Evolutionary conservation across 2,329 filamentous ascomycete genomes (phyloP), one percentile per base, ranked within the genome.

Genomic region (Ceratocystis lukuohia): DNA sequence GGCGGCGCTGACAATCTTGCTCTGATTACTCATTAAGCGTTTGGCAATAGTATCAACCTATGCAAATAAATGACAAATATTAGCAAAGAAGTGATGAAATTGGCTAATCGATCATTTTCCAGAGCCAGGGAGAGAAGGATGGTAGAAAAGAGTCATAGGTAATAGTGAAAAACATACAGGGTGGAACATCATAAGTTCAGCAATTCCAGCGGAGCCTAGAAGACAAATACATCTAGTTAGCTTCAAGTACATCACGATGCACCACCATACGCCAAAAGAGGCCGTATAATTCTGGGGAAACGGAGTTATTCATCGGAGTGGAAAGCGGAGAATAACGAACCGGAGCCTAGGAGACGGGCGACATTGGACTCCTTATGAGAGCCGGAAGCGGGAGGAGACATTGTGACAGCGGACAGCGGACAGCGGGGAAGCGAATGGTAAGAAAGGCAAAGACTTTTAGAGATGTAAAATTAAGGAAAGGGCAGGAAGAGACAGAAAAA

Each of bases 31-130:
- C 94, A 99, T 99, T 78, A 99, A 85, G 71, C 94, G 90, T 83
- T 99, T 99, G 70, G 94, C 93, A 73, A 95, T 96, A 63, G 94
- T 99, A 79, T 99, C 94, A 76, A 99, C 90, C 89, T 93, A 69
- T 12, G 57, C 4, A 15, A n/a, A 17, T 30, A 41, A 5, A 61
- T 12, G n/a, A 20, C 8, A 15, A 48, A 67, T 63, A 25, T 64
- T 57, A 62, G 50, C 15, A 28, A 44, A 33, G 22, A 44, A 37
- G 50, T 25, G n/a, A 17, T 10, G 48, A 10, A 17, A 61, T 41
- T 45, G 62, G 66, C 15, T 45, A 33, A 10, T 22, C 1, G 28
- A 41, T 12, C 12, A 28, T 17, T 53, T 15, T 57, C 28, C 22
- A 12, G 28, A 30, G 48, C 41, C 33, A 30, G n/a, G 10, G 30